Percentiles rank a stretch among this genome's conserved stretches.
Conservation (phyloP, 805 yeast species). For the Wickerhamiella bombiphila region DNA sequence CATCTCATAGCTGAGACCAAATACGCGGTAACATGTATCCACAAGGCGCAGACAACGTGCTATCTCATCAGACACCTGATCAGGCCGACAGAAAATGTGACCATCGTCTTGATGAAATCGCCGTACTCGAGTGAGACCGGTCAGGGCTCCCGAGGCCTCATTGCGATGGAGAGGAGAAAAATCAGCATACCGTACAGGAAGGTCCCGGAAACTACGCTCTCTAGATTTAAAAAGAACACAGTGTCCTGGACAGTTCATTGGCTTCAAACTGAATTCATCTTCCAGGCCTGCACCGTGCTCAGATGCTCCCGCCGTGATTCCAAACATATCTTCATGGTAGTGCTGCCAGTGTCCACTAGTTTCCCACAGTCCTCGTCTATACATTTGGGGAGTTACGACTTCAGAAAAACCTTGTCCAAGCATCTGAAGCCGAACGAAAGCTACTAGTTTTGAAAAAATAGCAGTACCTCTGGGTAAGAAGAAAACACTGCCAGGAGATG, state of each 20-base stretch:
- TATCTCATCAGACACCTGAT: slow-evolving; percentile 67
- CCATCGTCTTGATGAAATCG: slow-evolving; percentile 98
- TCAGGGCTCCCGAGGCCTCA: slow-evolving; percentile 85
- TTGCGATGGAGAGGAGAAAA: slow-evolving; percentile 87
- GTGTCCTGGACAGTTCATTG: slow-evolving; percentile 65
- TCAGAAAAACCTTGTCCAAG: slow-evolving; percentile 72
- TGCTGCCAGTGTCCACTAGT: slow-evolving; percentile 93
- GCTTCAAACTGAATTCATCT: slow-evolving; percentile 64
- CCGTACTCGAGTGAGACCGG: slow-evolving; percentile 85
- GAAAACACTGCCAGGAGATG: slow-evolving; percentile 85
- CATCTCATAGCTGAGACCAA: slow-evolving; percentile 50
- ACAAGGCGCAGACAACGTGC: slow-evolving; percentile 55
- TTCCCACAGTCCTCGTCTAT: slow-evolving; percentile 73
- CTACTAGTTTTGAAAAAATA: slow-evolving; percentile 61
- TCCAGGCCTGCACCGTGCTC: slow-evolving; percentile 27
- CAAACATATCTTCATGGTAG: slow-evolving; percentile 87
- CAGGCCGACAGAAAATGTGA: slow-evolving; percentile 76
- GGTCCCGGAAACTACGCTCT: slow-evolving; percentile 69
- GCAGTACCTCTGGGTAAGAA: slow-evolving; percentile 88
- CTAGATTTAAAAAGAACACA: slow-evolving; percentile 65
- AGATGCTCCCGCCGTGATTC: slow-evolving; percentile 35
- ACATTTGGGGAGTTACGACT: slow-evolving; percentile 83
- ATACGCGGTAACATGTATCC: slow-evolving; percentile 55
- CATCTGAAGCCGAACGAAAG: slow-evolving; percentile 78
- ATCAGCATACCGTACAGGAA: slow-evolving; percentile 77